Evolutionary conservation across 2,329 filamentous ascomycete genomes (phyloP), one percentile per base, ranked within the genome.

Genomic region (Cladophialophora yegresii): DNA sequence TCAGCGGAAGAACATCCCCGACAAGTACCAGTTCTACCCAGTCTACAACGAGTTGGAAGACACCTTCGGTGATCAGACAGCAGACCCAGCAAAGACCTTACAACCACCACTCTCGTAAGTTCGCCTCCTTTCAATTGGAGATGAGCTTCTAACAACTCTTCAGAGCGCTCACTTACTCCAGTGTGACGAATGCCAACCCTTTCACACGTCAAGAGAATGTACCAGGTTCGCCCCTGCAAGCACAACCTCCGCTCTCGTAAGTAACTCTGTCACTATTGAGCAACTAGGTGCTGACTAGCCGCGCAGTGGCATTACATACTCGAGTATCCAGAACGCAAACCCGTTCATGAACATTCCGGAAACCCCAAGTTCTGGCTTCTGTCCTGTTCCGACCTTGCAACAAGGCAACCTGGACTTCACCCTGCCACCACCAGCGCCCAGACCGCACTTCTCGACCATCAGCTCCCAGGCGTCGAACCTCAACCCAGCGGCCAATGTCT

Each of bases 321-420:
- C 54, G 5, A 56, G 32, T 23, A 54, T 54, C 20, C 22, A 23
- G 13, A 54, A 36, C 16, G 30, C 4, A 20, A 54, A 54, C n/a
- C 51, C 23, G 74, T 78, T 8, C 79, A 84, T 64, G 13, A n/a
- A 16, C 36, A 16, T 16, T n/a, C 36, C 10, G 5, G n/a, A 16
- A 5, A 43, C 36, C 36, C 36, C 36, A 43, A 43, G 7, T n/a
- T 16, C 36, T 13, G n/a, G n/a, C 36, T 7, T 8, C 16, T 43
- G 5, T n/a, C 36, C 36, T 43, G 13, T 43, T n/a, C n/a, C 36
- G 13, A 43, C 36, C 16, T 3, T n/a, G 16, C 16, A n/a, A 43
- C 36, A 20, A 43, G 36, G 5, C 1, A 43, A 43, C 36, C 16
- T 43, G 36, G n/a, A 6, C 6, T 43, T 43, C 2, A n/a, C 36